Percentiles rank a stretch among this genome's conserved stretches.
These are phyloP conservation scores for Pterocarpus santalinus DNA, from an alignment of 306 rosid genomes.

Conservation along the genomic window DNA sequence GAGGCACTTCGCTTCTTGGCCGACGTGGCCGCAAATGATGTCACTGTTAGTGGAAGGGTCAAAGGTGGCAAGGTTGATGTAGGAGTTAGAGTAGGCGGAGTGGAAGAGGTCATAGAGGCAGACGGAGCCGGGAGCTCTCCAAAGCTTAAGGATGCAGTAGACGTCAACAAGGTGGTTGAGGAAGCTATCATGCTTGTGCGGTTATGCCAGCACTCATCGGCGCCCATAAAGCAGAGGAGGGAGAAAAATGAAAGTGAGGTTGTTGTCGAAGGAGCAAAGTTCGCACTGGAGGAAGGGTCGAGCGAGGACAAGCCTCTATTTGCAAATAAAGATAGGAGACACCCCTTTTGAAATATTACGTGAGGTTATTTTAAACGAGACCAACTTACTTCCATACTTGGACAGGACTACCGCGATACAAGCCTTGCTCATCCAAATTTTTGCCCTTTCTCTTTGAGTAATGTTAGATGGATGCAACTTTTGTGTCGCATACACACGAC, in stretches of 20 bases:
- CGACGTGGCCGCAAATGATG: conserved; percentile 66
- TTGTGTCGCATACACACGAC: too few relatives aligned
- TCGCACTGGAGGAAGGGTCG: conserved; percentile 90
- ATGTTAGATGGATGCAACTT: too few relatives aligned
- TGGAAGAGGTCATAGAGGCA: conserved; percentile 91
- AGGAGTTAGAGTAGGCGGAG: conserved; percentile 91
- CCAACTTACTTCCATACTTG: too few relatives aligned
- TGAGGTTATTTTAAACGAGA: too few relatives aligned
- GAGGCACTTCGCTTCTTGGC: conserved; percentile 68
- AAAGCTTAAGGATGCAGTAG: conserved; percentile 66
- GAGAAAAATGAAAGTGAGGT: conserved; percentile 63
- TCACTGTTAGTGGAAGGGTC: conserved; percentile 72
- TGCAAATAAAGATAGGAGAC: too few relatives aligned
- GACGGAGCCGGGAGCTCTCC: conserved; percentile 66
- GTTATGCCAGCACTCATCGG: conserved; percentile 76
- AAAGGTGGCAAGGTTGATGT: conserved; percentile 62
- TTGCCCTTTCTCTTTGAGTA: too few relatives aligned
- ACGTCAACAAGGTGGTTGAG: too few relatives aligned
- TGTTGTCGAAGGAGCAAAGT: conserved; percentile 56
- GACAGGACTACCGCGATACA: too few relatives aligned
- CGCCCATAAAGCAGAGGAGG: conserved; percentile 72
- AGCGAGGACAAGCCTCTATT: conserved; percentile 27
- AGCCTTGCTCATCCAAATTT: too few relatives aligned
- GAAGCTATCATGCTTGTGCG: conserved; percentile 85
- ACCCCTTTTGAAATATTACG: too few relatives aligned